These are phyloP conservation scores for Cercospora sp. DNA, from an alignment of 2,329 filamentous ascomycete genomes.

Conservation along the genomic window DNA sequence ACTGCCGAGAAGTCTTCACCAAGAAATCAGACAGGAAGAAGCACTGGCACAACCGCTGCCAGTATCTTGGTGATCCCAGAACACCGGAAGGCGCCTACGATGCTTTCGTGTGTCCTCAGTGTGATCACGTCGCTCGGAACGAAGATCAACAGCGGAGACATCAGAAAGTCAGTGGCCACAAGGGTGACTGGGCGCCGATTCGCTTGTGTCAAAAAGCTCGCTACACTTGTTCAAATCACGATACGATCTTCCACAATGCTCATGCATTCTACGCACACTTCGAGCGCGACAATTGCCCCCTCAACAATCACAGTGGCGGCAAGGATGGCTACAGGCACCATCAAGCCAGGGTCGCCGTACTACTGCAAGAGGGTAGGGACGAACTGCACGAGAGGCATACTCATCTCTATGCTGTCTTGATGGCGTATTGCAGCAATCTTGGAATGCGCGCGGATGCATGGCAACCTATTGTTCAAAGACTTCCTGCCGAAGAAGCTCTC, in stretches of 20 bases:
- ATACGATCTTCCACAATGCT: constrained; percentile 6
- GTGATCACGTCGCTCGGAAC: constrained; percentile 9
- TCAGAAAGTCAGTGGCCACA: constrained; percentile 6
- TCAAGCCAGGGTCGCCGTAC: neutral
- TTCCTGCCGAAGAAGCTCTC: constrained; percentile 2
- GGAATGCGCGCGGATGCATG: constrained; percentile 2
- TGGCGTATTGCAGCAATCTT: constrained; percentile 1
- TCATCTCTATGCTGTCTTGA: constrained; percentile 2
- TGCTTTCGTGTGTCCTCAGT: constrained; percentile 6
- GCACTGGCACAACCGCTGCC: constrained; percentile 9
- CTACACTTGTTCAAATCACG: constrained; percentile 9
- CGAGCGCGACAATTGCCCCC: constrained; percentile 1
- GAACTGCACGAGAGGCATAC: neutral
- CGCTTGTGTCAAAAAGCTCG: constrained; percentile 7
- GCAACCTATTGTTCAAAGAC: neutral
- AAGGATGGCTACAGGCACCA: constrained; percentile 9
- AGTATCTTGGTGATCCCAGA: constrained; percentile 5
- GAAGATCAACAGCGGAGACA: constrained; percentile 3
- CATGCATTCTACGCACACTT: constrained; percentile 15
- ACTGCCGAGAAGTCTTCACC: constrained; percentile 8
- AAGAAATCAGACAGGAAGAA: constrained; percentile 13
- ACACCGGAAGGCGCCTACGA: neutral
- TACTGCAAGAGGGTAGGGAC: constrained; percentile 15
- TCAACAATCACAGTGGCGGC: constrained; percentile 8
- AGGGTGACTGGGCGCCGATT: constrained; percentile 1